These are phyloP conservation scores for Aegilops sharonensis DNA, from an alignment of 176 grass and related monocot genomes.

Conservation along the genomic window DNA sequence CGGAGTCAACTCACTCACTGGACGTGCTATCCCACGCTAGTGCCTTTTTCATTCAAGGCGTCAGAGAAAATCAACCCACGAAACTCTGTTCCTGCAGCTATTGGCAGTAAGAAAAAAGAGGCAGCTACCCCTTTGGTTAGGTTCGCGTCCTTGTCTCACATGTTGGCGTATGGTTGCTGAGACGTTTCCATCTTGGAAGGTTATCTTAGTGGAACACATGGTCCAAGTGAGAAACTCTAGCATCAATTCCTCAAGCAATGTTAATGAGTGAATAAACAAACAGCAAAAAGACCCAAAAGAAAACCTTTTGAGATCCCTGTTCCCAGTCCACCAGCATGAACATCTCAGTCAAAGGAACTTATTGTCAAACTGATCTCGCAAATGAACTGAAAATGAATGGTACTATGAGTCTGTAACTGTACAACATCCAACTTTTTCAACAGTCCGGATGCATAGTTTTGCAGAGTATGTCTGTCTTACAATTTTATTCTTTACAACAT, in stretches of 20 bases:
- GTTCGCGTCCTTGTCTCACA: neutral
- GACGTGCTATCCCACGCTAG: neutral
- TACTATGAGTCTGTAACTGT: neutral
- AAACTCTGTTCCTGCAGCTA: neutral
- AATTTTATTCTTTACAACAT: neutral
- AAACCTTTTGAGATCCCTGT: neutral
- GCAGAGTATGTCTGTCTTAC: neutral
- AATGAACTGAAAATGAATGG: neutral
- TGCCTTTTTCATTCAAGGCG: neutral
- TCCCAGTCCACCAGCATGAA: neutral
- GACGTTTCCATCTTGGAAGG: conserved; percentile 1
- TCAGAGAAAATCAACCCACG: neutral
- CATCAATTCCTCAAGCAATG: neutral
- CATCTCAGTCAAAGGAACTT: neutral
- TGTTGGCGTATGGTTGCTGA: neutral
- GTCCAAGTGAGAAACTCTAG: neutral
- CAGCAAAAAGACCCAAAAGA: neutral
- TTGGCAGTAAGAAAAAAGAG: neutral
- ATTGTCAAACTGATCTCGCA: neutral
- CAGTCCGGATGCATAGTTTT: neutral
- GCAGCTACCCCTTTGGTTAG: neutral
- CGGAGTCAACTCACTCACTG: neutral
- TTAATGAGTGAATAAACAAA: neutral
- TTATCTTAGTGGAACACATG: too few relatives aligned
- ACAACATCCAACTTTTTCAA: neutral